phyloP scores from a whole-genome alignment of 1,284 basidiomycete genomes.

The Rhizoctonia solani region DNA sequence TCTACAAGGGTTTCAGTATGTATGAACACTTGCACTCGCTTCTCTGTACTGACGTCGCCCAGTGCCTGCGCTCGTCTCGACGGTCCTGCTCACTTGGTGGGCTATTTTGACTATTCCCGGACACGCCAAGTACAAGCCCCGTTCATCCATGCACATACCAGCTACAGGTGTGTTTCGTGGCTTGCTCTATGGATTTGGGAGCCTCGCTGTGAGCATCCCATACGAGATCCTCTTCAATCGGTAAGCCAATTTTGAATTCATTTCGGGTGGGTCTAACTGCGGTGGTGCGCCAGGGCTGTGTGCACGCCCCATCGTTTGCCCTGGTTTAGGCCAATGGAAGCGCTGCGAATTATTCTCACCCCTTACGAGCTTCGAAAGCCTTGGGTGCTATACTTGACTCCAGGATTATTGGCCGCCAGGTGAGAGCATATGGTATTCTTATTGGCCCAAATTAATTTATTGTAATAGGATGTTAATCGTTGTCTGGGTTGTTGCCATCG shows the following conservation, averaged over 20 bases:
- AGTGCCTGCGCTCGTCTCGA: constrained; percentile 76
- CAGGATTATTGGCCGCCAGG: constrained; percentile 75
- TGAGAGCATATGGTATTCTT: neutral
- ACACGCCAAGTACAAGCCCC: constrained; percentile 22
- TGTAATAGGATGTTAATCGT: constrained; percentile 57
- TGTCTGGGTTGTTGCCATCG: constrained; percentile 66
- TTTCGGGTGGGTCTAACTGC: neutral
- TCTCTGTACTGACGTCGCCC: constrained; percentile 39
- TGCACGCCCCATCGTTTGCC: constrained; percentile 84
- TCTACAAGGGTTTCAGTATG: constrained; percentile 85
- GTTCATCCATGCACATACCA: constrained; percentile 65
- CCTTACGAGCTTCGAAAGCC: constrained; percentile 80
- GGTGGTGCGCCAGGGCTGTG: constrained; percentile 63
- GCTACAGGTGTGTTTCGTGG: constrained; percentile 65
- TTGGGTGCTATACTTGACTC: constrained; percentile 81
- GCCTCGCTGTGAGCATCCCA: constrained; percentile 80
- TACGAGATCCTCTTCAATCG: constrained; percentile 78
- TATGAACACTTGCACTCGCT: constrained; percentile 32
- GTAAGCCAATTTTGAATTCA: constrained; percentile 49
- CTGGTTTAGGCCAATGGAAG: constrained; percentile 62
- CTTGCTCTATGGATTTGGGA: constrained; percentile 58
- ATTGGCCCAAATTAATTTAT: neutral
- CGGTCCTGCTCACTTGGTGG: constrained; percentile 60
- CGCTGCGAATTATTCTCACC: constrained; percentile 75
- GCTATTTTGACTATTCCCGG: constrained; percentile 44